Evolutionary conservation across 129 eudicot genomes (phyloP), one percentile per base, ranked within the genome.

Genomic region (Calendula officinalis): DNA sequence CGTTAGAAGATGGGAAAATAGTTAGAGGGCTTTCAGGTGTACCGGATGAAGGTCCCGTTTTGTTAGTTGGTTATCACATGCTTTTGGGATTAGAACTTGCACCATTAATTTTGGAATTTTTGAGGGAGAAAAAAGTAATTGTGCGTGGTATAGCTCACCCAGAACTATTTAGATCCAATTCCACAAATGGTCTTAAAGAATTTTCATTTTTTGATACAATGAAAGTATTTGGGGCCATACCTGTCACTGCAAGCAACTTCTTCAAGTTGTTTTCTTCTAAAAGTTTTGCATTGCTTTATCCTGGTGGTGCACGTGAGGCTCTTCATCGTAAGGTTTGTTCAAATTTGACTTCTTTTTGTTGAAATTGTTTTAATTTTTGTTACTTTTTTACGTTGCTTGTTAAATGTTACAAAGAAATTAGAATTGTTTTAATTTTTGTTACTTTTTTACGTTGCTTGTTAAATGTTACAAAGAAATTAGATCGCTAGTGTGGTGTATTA

Each of bases 241-340:
- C 96, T 3, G 92, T 92, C 8, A 75, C 77, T 12, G 59, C 89
- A 13, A 75, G 78, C 76, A 88, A 88, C 69, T 56, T 92, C 70
- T 92, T 82, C 82, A 88, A 81, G 66, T 27, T 88, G 75, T 61
- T 81, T 6, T 76, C 87, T n/a, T 69, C 81, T 3, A 86, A 88
- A 15, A 83, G 96, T 14, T 84, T 83, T 56, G 77, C 80, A 37
- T 79, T 92, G 61, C 95, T 92, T 36, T 92, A 92, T 78, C 99
- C 99, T 13, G 96, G 99, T n/a, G 99, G 99, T 61, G 91, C 91
- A 49, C 92, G 97, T 36, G 97, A 90, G 73, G 95, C 97, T 51
- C 89, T 90, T 22, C 97, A 83, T 62, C 75, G 75, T 30, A 90
- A 90, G 97, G 97, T 90, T 32, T 44, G 88, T 67, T 57, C 6